Conservation (phyloP, 169 alveolate genomes). For the Plasmodium adleri region DNA sequence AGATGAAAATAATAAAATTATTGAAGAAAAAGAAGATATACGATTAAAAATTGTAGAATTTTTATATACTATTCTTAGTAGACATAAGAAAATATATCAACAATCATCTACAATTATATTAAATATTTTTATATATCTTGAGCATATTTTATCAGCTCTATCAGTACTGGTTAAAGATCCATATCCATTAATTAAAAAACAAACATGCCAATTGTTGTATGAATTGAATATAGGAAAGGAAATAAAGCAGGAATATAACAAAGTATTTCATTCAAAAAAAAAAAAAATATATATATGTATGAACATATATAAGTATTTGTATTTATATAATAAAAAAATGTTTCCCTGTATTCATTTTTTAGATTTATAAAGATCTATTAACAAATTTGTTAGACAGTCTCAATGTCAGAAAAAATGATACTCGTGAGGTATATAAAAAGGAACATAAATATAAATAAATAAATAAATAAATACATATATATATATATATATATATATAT, state of each 20-base stretch:
- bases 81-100: slow-evolving; percentile 18
- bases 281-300: neutral
- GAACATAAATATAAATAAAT: neutral
- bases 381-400: slow-evolving; percentile 28
- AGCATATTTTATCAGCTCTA: slow-evolving; percentile 42
- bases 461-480: neutral
- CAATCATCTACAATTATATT: slow-evolving; percentile 4
- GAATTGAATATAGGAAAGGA: slow-evolving; percentile 17
- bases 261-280: slow-evolving; percentile 11
- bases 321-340: slow-evolving; percentile 5
- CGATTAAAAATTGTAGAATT: slow-evolving; percentile 57
- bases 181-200: slow-evolving; percentile 49
- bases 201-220: slow-evolving; percentile 38
- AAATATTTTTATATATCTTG: slow-evolving; percentile 23
- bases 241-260: slow-evolving; percentile 24
- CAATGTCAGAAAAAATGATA: slow-evolving; percentile 28
- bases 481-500: neutral
- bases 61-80: slow-evolving; percentile 27
- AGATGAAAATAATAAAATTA: slow-evolving; percentile 42
- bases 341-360: neutral
- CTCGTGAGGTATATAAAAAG: slow-evolving; percentile 31
- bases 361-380: slow-evolving; percentile 27
- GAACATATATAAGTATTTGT: slow-evolving; percentile 5
- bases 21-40: slow-evolving; percentile 74
- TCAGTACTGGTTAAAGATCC: slow-evolving; percentile 52